phyloP scores from a whole-genome alignment of 1,139 yeast species.

The Pichia sp. region DNA sequence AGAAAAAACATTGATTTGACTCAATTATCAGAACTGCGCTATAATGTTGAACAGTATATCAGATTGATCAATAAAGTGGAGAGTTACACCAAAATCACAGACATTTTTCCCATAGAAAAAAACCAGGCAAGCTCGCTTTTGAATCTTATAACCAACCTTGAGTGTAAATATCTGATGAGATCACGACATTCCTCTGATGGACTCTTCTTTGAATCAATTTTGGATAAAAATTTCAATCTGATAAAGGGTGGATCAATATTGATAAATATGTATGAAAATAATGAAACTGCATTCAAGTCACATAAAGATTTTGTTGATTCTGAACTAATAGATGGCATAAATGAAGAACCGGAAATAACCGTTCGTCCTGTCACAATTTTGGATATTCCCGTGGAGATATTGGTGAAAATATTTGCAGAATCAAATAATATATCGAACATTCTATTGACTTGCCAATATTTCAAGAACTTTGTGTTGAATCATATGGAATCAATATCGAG shows the following conservation, averaged over 20 bases:
- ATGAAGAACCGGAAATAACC: too few relatives aligned
- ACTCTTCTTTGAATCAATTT: constrained; percentile 2
- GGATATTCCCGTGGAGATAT: constrained; percentile 13
- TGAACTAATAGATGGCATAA: too few relatives aligned
- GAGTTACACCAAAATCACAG: background rate
- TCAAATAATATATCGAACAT: constrained; percentile 10
- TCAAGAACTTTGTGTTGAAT: constrained; percentile 8
- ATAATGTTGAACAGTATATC: constrained; percentile 4
- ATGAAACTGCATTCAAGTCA: too few relatives aligned
- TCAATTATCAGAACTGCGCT: background rate
- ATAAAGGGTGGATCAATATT: constrained; percentile 9
- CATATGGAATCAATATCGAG: constrained; percentile 8
- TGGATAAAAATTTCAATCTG: constrained; percentile 4
- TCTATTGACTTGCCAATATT: constrained; percentile 4
- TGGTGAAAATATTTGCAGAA: constrained; percentile 11
- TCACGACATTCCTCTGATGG: background rate
- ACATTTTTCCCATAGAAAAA: background rate
- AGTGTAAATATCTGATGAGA: background rate
- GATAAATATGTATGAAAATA: background rate
- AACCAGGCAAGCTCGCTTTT: constrained; percentile 2
- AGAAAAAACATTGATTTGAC: background rate
- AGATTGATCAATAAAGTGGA: constrained; percentile 2
- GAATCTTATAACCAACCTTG: constrained; percentile 1
- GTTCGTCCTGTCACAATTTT: background rate
- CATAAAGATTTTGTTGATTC: too few relatives aligned